phyloP scores from a whole-genome alignment of 192 early-diverging fungal genomes.

The Backusella parvicylindrica region DNA sequence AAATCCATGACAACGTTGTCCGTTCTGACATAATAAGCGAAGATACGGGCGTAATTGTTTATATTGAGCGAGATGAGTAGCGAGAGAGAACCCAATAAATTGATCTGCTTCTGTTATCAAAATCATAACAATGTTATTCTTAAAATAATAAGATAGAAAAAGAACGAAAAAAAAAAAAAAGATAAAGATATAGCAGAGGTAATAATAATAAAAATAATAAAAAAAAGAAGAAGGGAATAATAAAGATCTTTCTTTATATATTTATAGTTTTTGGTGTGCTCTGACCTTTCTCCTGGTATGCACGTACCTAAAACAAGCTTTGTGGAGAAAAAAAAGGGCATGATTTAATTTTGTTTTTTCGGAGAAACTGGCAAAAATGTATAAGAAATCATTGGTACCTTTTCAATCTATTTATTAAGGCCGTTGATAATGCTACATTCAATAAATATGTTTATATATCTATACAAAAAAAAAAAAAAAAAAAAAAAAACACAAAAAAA shows the following conservation, averaged over 20 bases:
- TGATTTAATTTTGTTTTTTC: not conserved
- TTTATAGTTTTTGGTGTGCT: not conserved
- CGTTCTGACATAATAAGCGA: slow-evolving; percentile 22
- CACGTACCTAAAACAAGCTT: not conserved
- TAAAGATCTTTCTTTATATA: not conserved
- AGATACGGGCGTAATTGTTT: slow-evolving; percentile 6
- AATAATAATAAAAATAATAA: not conserved
- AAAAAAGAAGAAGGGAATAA: not conserved
- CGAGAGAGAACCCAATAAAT: slow-evolving; percentile 21
- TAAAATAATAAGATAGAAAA: not conserved
- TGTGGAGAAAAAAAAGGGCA: not conserved
- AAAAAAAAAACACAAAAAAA: too few relatives aligned
- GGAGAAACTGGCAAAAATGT: not conserved
- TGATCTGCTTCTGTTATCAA: slow-evolving; percentile 32
- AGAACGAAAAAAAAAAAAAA: not conserved
- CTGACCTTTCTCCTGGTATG: not conserved
- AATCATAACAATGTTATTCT: slow-evolving; percentile 11
- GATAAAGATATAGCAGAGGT: not conserved
- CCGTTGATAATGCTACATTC: too few relatives aligned
- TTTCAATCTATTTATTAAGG: too few relatives aligned
- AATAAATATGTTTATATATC: too few relatives aligned
- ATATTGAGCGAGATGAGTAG: slow-evolving; percentile 19
- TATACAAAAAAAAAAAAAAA: too few relatives aligned
- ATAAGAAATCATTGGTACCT: not conserved
- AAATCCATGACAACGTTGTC: slow-evolving; percentile 14